These are phyloP conservation scores for Eurotiales sp. DNA, from an alignment of 2,329 filamentous ascomycete species.

Conservation along the genomic window DNA sequence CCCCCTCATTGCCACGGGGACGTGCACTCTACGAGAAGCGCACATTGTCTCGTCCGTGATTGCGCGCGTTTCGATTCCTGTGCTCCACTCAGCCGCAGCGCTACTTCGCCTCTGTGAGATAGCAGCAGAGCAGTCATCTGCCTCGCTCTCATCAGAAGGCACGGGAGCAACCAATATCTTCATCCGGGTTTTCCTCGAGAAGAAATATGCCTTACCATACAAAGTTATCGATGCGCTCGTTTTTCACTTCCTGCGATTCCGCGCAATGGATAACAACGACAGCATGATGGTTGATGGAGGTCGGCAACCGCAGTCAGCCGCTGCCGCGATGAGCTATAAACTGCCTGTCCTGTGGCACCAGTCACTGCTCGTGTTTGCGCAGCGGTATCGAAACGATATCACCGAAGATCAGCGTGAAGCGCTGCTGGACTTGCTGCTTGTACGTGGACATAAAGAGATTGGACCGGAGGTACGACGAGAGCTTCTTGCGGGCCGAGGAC, in stretches of 20 bases:
- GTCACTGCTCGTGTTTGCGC: constrained; percentile 83
- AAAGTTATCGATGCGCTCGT: constrained; percentile 92
- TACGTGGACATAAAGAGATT: constrained; percentile 80
- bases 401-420: constrained; percentile 93
- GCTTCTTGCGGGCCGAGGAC: constrained; percentile 78
- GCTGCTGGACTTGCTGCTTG: constrained; percentile 78
- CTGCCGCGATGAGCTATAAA: constrained; percentile 56
- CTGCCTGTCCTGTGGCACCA: constrained; percentile 97
- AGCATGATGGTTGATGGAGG: constrained; percentile 43
- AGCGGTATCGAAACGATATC: constrained; percentile 92
- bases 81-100: constrained; percentile 87
- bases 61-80: constrained; percentile 78
- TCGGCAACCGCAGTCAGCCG: constrained; percentile 24
- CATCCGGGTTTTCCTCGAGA: constrained; percentile 87
- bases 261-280: constrained; percentile 58
- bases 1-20: constrained; percentile 76
- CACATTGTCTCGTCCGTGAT: constrained; percentile 87
- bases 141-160: constrained; percentile 67
- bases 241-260: constrained; percentile 93
- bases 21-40: constrained; percentile 89
- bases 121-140: constrained; percentile 78
- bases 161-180: constrained; percentile 93
- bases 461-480: constrained; percentile 89
- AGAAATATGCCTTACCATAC: constrained; percentile 93
- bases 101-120: constrained; percentile 92